These are phyloP conservation scores for Curvularia eragrostidis DNA, from an alignment of 2,329 filamentous ascomycete species.

Conservation along the genomic window DNA sequence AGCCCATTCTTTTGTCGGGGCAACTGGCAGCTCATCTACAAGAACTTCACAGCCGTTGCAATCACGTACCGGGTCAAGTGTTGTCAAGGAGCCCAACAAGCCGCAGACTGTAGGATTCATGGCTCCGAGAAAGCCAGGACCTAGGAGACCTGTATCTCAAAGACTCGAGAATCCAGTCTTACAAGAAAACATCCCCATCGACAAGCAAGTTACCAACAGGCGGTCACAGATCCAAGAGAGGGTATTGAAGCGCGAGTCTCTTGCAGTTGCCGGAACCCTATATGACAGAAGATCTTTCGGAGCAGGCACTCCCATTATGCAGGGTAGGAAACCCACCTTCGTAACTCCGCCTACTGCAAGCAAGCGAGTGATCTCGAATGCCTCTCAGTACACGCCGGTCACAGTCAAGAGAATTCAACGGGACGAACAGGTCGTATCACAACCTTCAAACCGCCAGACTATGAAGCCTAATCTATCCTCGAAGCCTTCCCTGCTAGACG, in stretches of 20 bases:
- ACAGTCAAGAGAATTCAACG: slow-evolving; percentile 24
- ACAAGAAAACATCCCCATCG: slow-evolving; percentile 33
- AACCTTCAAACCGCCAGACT: background rate
- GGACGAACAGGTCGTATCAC: slow-evolving; percentile 11
- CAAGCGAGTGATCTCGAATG: slow-evolving; percentile 29
- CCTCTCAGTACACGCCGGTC: slow-evolving; percentile 29
- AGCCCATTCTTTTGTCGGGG: slow-evolving; percentile 22
- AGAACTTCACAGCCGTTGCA: slow-evolving; percentile 28
- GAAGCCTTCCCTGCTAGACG: slow-evolving; percentile 25
- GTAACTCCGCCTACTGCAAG: slow-evolving; percentile 23
- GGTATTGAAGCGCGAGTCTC: slow-evolving; percentile 26
- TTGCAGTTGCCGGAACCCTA: slow-evolving; percentile 20
- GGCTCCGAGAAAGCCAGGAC: slow-evolving; percentile 27
- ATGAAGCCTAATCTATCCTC: slow-evolving; percentile 11
- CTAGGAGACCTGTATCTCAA: slow-evolving; percentile 20
- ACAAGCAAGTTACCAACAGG: slow-evolving; percentile 22
- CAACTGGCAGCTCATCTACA: slow-evolving; percentile 15
- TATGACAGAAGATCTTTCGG: slow-evolving; percentile 28
- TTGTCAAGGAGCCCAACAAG: slow-evolving; percentile 25
- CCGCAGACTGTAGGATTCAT: slow-evolving; percentile 22
- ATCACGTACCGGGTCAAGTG: slow-evolving; percentile 42
- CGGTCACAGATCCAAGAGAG: slow-evolving; percentile 32
- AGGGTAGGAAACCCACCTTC: slow-evolving; percentile 26
- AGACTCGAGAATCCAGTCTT: slow-evolving; percentile 19
- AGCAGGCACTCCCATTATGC: slow-evolving; percentile 13